Conservation (phyloP, 2,329 filamentous ascomycete species). For the Trichophyton simii region DNA sequence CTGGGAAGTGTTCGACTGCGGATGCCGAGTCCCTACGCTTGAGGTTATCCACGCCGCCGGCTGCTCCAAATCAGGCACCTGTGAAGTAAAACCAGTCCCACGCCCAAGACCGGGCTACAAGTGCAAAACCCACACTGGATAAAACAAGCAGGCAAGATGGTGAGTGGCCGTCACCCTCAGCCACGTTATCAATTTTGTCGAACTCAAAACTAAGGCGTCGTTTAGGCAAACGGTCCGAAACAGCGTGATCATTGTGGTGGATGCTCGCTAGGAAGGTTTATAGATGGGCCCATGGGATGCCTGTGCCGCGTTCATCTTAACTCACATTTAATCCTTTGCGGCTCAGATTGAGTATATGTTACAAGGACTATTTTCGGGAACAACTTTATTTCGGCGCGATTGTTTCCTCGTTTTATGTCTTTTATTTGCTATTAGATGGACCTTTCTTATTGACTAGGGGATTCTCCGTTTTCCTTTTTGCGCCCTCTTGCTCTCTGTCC, state of each 20-base stretch:
- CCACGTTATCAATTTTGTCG: neutral
- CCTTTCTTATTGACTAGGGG: neutral
- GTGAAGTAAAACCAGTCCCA: neutral
- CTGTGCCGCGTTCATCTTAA: neutral
- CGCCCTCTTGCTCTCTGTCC: neutral
- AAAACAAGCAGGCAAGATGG: neutral
- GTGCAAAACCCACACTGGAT: neutral
- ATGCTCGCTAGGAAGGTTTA: neutral
- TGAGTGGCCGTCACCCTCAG: neutral
- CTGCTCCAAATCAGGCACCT: neutral
- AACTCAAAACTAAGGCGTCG: neutral
- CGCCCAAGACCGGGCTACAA: neutral
- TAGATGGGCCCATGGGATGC: neutral
- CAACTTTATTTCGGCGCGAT: constrained; percentile 4
- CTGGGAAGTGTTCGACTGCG: constrained; percentile 13
- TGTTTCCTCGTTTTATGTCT: neutral
- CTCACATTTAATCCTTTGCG: constrained; percentile 1
- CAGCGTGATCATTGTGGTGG: neutral
- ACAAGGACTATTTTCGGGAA: constrained; percentile 4
- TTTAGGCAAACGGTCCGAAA: constrained; percentile 2
- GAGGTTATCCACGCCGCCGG: neutral
- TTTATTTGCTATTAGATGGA: neutral
- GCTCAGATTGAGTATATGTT: constrained; percentile 4
- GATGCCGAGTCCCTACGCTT: constrained; percentile 4
- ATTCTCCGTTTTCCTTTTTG: neutral